These are phyloP conservation scores for Plasmopara viticola DNA, from an alignment of 352 stramenopile species.

Conservation along the genomic window DNA sequence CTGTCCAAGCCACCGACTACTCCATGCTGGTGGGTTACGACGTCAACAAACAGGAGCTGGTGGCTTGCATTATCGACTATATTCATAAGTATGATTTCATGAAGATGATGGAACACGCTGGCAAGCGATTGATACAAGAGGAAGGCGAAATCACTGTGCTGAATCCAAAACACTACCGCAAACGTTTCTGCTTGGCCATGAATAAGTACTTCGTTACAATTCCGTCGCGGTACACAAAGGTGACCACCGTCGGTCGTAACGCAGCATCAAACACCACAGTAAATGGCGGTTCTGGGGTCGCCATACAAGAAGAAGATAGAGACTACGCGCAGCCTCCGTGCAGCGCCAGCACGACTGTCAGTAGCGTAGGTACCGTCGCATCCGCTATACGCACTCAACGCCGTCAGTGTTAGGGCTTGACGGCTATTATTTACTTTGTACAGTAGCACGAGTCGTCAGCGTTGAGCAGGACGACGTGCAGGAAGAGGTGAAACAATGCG, in stretches of 20 bases:
- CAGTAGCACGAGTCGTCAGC: slow-evolving; percentile 10
- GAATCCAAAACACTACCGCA: slow-evolving; percentile 83
- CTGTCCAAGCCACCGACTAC: slow-evolving; percentile 82
- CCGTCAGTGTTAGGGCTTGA: slow-evolving; percentile 12
- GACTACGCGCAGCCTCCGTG: slow-evolving; percentile 25
- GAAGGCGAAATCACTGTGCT: slow-evolving; percentile 86
- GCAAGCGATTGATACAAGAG: slow-evolving; percentile 84
- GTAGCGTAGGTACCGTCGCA: slow-evolving; percentile 24
- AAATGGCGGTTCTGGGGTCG: slow-evolving; percentile 18
- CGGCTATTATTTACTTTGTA: slow-evolving; percentile 24
- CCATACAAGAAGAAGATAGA: slow-evolving; percentile 26
- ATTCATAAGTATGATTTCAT: slow-evolving; percentile 89
- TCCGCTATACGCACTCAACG: slow-evolving; percentile 16
- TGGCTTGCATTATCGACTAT: slow-evolving; percentile 87
- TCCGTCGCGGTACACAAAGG: slow-evolving; percentile 80
- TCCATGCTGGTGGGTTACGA: slow-evolving; percentile 87
- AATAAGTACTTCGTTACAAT: slow-evolving; percentile 88
- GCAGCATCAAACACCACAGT: slow-evolving; percentile 23
- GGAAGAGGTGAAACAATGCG: background rate
- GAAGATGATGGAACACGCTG: slow-evolving; percentile 87
- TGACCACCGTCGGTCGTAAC: slow-evolving; percentile 55
- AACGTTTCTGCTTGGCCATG: slow-evolving; percentile 81
- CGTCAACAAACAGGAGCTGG: slow-evolving; percentile 79
- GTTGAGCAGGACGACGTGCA: slow-evolving; percentile 1
- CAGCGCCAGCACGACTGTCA: slow-evolving; percentile 24